These are phyloP conservation scores for Danielozyma ontarioensis DNA, from an alignment of 805 yeast species.

Conservation along the genomic window DNA sequence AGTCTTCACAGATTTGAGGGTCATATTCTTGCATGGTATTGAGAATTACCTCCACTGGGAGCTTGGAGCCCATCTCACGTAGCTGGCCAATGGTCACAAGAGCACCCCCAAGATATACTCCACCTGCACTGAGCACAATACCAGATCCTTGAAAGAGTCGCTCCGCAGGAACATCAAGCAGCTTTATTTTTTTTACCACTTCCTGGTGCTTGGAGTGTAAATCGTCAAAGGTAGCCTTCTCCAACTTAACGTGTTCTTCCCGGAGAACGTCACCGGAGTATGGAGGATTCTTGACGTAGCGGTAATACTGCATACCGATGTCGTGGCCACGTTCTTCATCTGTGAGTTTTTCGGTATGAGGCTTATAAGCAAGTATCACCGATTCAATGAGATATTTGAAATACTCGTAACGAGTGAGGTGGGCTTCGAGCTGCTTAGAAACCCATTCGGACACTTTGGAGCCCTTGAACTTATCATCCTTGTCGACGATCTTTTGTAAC, in stretches of 20 bases:
- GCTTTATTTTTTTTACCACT: slow-evolving; percentile 19
- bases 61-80: slow-evolving; percentile 25
- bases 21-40: slow-evolving; percentile 19
- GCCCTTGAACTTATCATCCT: not conserved
- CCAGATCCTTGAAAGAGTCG: slow-evolving; percentile 26
- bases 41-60: slow-evolving; percentile 32
- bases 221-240: slow-evolving; percentile 12
- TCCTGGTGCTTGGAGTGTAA: slow-evolving; percentile 22
- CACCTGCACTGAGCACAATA: slow-evolving; percentile 29
- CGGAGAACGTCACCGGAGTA: slow-evolving; percentile 8
- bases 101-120: slow-evolving; percentile 21
- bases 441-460: not conserved
- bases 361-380: slow-evolving; percentile 2
- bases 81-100: slow-evolving; percentile 25
- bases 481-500: not conserved
- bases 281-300: slow-evolving; percentile 7
- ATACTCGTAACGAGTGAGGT: not conserved
- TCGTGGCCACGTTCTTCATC: slow-evolving; percentile 12
- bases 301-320: slow-evolving; percentile 6
- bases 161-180: slow-evolving; percentile 18
- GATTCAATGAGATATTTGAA: not conserved
- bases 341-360: slow-evolving; percentile 6
- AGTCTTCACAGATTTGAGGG: slow-evolving; percentile 19
- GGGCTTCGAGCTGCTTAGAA: not conserved
- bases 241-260: slow-evolving; percentile 8